Evolutionary conservation across 2,329 filamentous ascomycete genomes (phyloP).

Genomic region (Xylariaceae sp.): DNA sequence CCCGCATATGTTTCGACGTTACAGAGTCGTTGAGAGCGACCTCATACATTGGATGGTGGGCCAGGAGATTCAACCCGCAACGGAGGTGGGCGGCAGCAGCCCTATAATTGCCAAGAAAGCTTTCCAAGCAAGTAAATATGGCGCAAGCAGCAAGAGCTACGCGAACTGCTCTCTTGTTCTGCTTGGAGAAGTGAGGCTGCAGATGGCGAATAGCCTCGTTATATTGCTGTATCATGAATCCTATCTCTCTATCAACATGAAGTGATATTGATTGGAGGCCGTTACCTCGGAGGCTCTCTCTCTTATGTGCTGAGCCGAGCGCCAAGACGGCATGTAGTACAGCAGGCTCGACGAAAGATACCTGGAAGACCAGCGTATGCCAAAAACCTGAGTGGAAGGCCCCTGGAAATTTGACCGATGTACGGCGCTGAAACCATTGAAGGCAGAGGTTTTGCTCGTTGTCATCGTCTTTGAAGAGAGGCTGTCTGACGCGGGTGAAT

Average conservation of each 20-base stretch:
- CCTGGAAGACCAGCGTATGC: constrained; percentile 32
- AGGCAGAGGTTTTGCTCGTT: constrained; percentile 29
- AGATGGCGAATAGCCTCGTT: constrained; percentile 31
- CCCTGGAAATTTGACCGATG: constrained; percentile 30
- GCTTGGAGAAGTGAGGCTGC: constrained; percentile 24
- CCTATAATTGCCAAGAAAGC: constrained; percentile 30
- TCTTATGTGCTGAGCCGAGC: constrained; percentile 28
- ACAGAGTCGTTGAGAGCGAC: constrained; percentile 7
- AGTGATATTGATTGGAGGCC: not conserved
- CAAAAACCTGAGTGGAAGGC: constrained; percentile 33
- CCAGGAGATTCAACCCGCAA: constrained; percentile 35
- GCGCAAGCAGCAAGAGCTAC: constrained; percentile 33
- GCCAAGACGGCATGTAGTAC: constrained; percentile 34
- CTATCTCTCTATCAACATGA: constrained; percentile 11
- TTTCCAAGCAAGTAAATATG: constrained; percentile 29
- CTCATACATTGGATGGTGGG: constrained; percentile 14
- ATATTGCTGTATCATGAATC: constrained; percentile 28
- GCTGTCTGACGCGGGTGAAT: constrained; percentile 14
- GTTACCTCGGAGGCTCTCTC: constrained; percentile 5
- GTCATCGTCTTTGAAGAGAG: not conserved
- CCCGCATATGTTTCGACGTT: constrained; percentile 9
- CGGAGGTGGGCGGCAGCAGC: constrained; percentile 34
- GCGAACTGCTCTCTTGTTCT: constrained; percentile 23
- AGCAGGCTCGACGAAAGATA: constrained; percentile 30
- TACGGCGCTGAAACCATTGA: constrained; percentile 39